These are phyloP conservation scores for Curvularia hawaiiensis DNA, from an alignment of 2,329 filamentous ascomycete genomes.

Conservation along the genomic window DNA sequence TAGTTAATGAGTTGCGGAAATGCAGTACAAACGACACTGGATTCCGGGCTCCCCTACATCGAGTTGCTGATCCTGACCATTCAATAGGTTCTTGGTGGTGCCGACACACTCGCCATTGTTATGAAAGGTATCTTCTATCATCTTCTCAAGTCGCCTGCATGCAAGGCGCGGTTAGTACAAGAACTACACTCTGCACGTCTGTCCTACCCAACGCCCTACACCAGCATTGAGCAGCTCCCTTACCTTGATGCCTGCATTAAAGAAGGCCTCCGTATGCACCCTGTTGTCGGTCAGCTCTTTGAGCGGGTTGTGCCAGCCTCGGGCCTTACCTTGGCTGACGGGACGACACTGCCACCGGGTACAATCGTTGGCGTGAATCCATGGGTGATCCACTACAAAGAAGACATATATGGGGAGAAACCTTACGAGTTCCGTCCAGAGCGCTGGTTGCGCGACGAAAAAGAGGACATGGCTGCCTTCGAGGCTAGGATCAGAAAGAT, in stretches of 20 bases:
- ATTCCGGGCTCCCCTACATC: background rate
- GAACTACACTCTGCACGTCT: slow-evolving; percentile 31
- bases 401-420: slow-evolving; percentile 28
- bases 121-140: slow-evolving; percentile 36
- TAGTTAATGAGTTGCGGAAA: background rate
- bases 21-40: background rate
- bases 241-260: slow-evolving; percentile 56
- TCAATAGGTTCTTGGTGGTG: slow-evolving; percentile 37
- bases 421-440: slow-evolving; percentile 32
- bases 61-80: background rate
- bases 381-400: slow-evolving; percentile 34
- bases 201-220: slow-evolving; percentile 27
- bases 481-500: slow-evolving; percentile 31
- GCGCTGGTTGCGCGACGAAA: slow-evolving; percentile 39
- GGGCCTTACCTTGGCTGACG: slow-evolving; percentile 26
- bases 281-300: slow-evolving; percentile 40
- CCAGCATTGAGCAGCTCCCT: slow-evolving; percentile 38
- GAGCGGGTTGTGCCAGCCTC: slow-evolving; percentile 38
- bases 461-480: slow-evolving; percentile 22
- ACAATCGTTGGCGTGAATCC: slow-evolving; percentile 43
- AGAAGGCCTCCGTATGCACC: slow-evolving; percentile 54
- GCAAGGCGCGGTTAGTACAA: slow-evolving; percentile 26
- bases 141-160: slow-evolving; percentile 28
- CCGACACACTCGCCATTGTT: slow-evolving; percentile 36
- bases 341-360: slow-evolving; percentile 34